These are phyloP conservation scores for Fusarium buxicola DNA, from an alignment of 2,329 filamentous ascomycete genomes.

Conservation along the genomic window DNA sequence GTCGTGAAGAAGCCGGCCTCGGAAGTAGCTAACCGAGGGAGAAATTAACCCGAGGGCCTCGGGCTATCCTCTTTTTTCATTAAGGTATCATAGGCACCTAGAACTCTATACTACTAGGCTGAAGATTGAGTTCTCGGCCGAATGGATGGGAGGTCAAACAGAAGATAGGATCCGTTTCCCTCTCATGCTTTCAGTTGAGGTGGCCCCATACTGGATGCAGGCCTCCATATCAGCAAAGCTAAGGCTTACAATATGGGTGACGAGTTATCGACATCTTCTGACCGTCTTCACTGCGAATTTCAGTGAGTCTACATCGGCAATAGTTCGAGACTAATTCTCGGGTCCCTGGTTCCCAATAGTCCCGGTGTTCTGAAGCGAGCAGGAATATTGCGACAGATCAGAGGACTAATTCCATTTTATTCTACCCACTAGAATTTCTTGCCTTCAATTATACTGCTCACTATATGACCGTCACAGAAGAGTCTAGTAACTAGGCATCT, in stretches of 20 bases:
- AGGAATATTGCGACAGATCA: neutral
- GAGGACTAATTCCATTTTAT: conserved; percentile 15
- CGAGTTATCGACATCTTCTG: conserved; percentile 27
- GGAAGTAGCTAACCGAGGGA: too few relatives aligned
- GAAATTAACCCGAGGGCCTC: too few relatives aligned
- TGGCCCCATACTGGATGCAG: conserved; percentile 9
- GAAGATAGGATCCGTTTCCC: conserved; percentile 29
- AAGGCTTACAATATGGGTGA: conserved; percentile 41
- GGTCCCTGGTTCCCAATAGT: conserved; percentile 42
- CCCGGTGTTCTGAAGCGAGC: conserved; percentile 24
- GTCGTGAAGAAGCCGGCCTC: too few relatives aligned
- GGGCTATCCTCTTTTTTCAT: too few relatives aligned
- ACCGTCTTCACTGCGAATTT: conserved; percentile 30
- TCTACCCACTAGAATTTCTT: conserved; percentile 19
- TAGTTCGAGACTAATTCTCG: conserved; percentile 38
- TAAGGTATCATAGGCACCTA: too few relatives aligned
- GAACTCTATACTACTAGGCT: too few relatives aligned
- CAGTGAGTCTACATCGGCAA: conserved; percentile 38
- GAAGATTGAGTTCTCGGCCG: too few relatives aligned
- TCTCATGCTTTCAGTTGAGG: conserved; percentile 10
- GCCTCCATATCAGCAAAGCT: conserved; percentile 31
- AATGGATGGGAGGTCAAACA: neutral
- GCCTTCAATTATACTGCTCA: conserved; percentile 40
- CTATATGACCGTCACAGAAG: conserved; percentile 42
- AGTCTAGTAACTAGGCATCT: conserved; percentile 38